Conservation (phyloP, 2,329 filamentous ascomycete species). For the Hypoxylon sp. region DNA sequence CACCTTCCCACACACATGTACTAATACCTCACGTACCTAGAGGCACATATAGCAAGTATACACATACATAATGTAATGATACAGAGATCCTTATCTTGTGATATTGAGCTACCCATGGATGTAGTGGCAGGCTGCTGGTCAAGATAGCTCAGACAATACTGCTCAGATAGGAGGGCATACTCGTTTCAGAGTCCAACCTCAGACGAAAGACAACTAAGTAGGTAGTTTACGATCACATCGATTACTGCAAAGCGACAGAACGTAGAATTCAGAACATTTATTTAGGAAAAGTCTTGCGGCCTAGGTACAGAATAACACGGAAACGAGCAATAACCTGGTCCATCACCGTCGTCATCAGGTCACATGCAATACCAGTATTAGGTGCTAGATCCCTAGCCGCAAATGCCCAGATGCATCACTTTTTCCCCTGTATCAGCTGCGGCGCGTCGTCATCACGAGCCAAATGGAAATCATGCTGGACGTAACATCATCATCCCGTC, state of each 20-base stretch:
- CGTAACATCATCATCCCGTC: constrained; percentile 45
- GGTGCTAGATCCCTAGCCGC: constrained; percentile 53
- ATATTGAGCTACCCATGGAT: too few relatives aligned
- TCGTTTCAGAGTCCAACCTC: neutral
- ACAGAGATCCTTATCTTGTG: too few relatives aligned
- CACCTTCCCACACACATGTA: too few relatives aligned
- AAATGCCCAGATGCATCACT: constrained; percentile 54
- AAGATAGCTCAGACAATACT: neutral
- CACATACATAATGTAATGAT: too few relatives aligned
- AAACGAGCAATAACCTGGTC: constrained; percentile 51
- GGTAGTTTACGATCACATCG: neutral
- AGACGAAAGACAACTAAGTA: neutral
- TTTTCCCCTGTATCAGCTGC: constrained; percentile 46
- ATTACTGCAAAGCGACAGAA: neutral
- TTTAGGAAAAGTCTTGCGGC: constrained; percentile 52
- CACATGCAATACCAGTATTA: constrained; percentile 52
- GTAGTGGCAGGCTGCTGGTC: neutral
- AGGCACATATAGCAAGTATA: too few relatives aligned
- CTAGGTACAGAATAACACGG: constrained; percentile 53
- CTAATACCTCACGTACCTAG: too few relatives aligned
- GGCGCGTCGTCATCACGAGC: constrained; percentile 42
- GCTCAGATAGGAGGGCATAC: neutral
- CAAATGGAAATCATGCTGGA: constrained; percentile 43
- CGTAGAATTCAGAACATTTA: constrained; percentile 47
- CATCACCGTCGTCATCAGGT: constrained; percentile 50